These are phyloP conservation scores for Plasmodium sp. DNA, from an alignment of 169 alveolate species.

Conservation along the genomic window DNA sequence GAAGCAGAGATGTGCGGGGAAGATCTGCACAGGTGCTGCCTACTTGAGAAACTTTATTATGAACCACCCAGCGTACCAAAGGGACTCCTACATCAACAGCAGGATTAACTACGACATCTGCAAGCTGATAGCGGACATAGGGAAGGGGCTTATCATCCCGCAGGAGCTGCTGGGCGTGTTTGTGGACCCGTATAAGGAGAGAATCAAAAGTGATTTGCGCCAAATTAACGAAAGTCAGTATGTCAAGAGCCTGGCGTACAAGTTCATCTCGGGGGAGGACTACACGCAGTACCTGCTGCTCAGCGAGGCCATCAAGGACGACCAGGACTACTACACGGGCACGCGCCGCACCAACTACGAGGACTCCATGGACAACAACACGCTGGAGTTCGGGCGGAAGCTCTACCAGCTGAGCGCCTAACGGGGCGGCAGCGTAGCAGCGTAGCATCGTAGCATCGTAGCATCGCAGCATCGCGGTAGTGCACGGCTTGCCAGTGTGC, in stretches of 20 bases:
- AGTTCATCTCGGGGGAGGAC: slow-evolving; percentile 63
- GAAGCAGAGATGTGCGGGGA: slow-evolving; percentile 88
- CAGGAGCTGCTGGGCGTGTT: slow-evolving; percentile 63
- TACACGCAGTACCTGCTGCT: slow-evolving; percentile 48
- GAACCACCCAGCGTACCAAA: slow-evolving; percentile 89
- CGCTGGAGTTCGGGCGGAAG: slow-evolving; percentile 51
- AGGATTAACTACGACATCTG: slow-evolving; percentile 88
- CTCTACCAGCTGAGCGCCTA: slow-evolving; percentile 62
- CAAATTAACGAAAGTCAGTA: slow-evolving; percentile 71
- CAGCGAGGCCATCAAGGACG: slow-evolving; percentile 38
- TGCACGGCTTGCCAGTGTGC: too few relatives aligned
- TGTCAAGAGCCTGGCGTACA: slow-evolving; percentile 37
- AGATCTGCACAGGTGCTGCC: slow-evolving; percentile 91
- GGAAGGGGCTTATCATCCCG: slow-evolving; percentile 45
- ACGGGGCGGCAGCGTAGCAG: background rate
- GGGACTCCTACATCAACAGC: slow-evolving; percentile 89
- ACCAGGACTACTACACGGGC: slow-evolving; percentile 24
- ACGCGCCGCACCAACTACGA: slow-evolving; percentile 25
- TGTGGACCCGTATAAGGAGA: slow-evolving; percentile 70
- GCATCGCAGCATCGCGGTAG: background rate
- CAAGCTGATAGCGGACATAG: slow-evolving; percentile 58
- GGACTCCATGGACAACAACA: slow-evolving; percentile 36
- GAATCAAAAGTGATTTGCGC: slow-evolving; percentile 51
- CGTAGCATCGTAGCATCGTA: background rate
- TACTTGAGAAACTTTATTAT: slow-evolving; percentile 88